A percentile compares a stretch with the other conserved stretches of the same genome.
Conservation (phyloP, 1,284 basidiomycete genomes). For the Sparassis latifolia region DNA sequence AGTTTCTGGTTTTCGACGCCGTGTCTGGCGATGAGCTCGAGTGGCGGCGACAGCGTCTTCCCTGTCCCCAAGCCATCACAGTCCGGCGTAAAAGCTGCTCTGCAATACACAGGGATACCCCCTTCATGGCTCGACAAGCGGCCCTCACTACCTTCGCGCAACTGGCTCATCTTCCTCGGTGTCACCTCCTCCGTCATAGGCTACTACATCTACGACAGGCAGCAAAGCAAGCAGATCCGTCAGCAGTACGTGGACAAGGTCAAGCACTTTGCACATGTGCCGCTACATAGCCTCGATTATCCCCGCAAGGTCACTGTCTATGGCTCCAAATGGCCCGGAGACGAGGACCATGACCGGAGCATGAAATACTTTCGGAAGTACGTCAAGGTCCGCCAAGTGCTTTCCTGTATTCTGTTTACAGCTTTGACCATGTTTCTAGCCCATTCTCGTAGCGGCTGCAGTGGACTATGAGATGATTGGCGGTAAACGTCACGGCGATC, state of each 20-base stretch:
- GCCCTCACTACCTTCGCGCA: constrained; percentile 81
- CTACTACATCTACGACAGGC: constrained; percentile 81
- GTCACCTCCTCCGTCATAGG: constrained; percentile 67
- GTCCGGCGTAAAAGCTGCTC: constrained; percentile 27
- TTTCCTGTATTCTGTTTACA: constrained; percentile 8
- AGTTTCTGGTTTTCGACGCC: neutral
- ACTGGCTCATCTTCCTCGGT: constrained; percentile 89
- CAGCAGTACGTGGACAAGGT: constrained; percentile 80
- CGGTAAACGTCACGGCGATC: constrained; percentile 82
- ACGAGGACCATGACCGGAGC: constrained; percentile 85
- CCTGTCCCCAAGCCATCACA: constrained; percentile 17
- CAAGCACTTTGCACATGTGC: constrained; percentile 65
- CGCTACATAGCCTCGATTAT: constrained; percentile 58
- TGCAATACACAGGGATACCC: constrained; percentile 49
- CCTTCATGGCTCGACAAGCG: constrained; percentile 67
- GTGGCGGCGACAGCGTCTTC: constrained; percentile 20
- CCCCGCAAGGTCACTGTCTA: constrained; percentile 85
- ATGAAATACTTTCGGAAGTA: constrained; percentile 91
- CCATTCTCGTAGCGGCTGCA: constrained; percentile 89
- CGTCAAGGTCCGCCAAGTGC: constrained; percentile 70
- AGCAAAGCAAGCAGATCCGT: constrained; percentile 71
- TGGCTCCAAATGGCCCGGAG: constrained; percentile 88
- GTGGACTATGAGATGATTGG: constrained; percentile 86
- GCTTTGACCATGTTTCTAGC: constrained; percentile 41
- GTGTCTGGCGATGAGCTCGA: constrained; percentile 22